phyloP scores from a whole-genome alignment of 2,329 filamentous ascomycete genomes.

The Grosmannia serpens region DNA sequence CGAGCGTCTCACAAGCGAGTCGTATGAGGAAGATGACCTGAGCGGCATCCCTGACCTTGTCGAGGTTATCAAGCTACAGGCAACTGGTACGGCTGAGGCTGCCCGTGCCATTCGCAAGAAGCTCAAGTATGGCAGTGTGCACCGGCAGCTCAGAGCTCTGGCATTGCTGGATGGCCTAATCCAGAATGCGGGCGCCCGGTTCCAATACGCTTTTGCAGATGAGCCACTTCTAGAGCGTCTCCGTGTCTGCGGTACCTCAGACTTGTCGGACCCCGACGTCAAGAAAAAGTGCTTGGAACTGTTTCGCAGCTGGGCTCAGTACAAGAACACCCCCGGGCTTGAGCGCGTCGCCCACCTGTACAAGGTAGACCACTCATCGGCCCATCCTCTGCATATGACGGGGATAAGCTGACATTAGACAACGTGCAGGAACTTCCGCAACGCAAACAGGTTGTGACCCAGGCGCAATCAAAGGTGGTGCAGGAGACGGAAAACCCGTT shows the following conservation, averaged over 20 bases:
- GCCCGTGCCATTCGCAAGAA: slow-evolving; percentile 92
- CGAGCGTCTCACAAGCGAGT: slow-evolving; percentile 80
- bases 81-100: slow-evolving; percentile 75
- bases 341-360: slow-evolving; percentile 72
- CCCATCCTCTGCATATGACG: neutral
- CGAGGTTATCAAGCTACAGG: slow-evolving; percentile 84
- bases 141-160: slow-evolving; percentile 81
- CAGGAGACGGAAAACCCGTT: slow-evolving; percentile 69
- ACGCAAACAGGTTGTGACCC: slow-evolving; percentile 59
- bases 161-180: slow-evolving; percentile 86
- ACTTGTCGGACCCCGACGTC: slow-evolving; percentile 76
- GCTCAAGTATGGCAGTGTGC: slow-evolving; percentile 93
- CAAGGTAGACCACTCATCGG: slow-evolving; percentile 35
- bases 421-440: slow-evolving; percentile 42
- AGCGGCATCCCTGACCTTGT: slow-evolving; percentile 88
- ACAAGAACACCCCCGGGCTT: slow-evolving; percentile 70
- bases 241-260: slow-evolving; percentile 74
- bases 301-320: slow-evolving; percentile 81
- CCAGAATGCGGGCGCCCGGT: slow-evolving; percentile 80
- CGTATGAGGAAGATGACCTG: slow-evolving; percentile 82
- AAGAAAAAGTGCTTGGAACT: slow-evolving; percentile 76
- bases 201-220: slow-evolving; percentile 79
- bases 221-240: slow-evolving; percentile 86
- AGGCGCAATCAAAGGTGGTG: slow-evolving; percentile 73
- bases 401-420: neutral